Base-by-base conservation (phyloP, 2,329 filamentous ascomycete species). In the Pseudomassariella vexata region DNA sequence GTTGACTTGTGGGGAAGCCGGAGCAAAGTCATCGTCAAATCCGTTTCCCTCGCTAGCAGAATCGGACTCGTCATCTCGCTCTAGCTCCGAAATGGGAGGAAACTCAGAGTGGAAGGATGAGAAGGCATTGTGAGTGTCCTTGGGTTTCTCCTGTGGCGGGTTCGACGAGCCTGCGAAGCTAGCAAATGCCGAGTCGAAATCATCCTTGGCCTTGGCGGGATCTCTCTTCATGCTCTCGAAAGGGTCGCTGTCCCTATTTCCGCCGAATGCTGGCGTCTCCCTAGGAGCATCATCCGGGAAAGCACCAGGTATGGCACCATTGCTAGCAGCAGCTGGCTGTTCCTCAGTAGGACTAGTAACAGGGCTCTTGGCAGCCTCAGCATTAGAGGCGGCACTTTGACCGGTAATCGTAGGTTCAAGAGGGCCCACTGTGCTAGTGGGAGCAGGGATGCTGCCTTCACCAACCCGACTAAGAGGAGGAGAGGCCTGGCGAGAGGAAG, bases 1-100 rank as follows among this genome's bases (percentile, higher is more conserved):
- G 44, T 64, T 67, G 19, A 53, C 45, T 17, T 56, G 52, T 16
- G 68, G 65, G 5, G 71, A 72, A 2, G 75, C 72, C 10, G 85
- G 78, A 1, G 84, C 81, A 53, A 96, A 96, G 56, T 95, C 82
- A 52, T 98, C 92, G 30, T 94, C 90, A 52, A 96, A 96, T 0
- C 89, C 87, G 24, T 85, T 87, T 29, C 76, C 75, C 28, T 86
- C 85, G 38, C 77, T 84, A 34, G 79, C 82, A 19, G 81, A 82
- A 37, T 94, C 87, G 19, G 84, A 89, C n/a, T 94, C 82, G 16
- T 90, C 85, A 36, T 89, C 83, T 19, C 78, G 73, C 40, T 85
- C 82, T 36, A 95, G 63, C 53, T 90, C 86, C n/a, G 82, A 80
- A 38, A 96, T 95, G 1, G 90, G 92, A 19, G 92, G 92, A 52